A percentile compares a stretch with the other conserved stretches of the same genome.
phyloP scores from a whole-genome alignment of 1,284 basidiomycete species.

The Dichomitus squalens region DNA sequence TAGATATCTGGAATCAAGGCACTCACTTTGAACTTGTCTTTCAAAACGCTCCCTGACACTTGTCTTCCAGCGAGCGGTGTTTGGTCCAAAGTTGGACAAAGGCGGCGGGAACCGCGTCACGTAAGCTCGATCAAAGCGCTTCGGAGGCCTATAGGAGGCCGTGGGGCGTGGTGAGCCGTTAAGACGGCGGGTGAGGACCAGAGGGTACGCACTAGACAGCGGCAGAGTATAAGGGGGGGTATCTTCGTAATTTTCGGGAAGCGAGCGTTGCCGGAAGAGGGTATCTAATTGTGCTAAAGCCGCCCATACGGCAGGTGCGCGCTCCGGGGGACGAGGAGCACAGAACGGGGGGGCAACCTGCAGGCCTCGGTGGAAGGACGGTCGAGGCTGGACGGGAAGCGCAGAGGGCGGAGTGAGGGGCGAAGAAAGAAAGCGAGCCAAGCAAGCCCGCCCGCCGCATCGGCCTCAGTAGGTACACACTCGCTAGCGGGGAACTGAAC shows the following conservation, averaged over 20 bases:
- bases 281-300: constrained; percentile 22
- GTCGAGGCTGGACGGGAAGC: constrained; percentile 5
- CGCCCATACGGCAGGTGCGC: constrained; percentile 24
- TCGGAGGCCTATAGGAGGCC: neutral
- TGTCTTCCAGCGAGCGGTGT: constrained; percentile 13
- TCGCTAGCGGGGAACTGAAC: constrained; percentile 1
- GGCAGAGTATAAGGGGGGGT: constrained; percentile 17
- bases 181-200: constrained; percentile 9
- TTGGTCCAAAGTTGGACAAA: constrained; percentile 8
- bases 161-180: constrained; percentile 6
- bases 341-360: neutral
- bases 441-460: constrained; percentile 12
- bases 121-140: neutral
- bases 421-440: constrained; percentile 10
- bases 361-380: constrained; percentile 4
- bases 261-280: constrained; percentile 19
- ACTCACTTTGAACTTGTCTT: constrained; percentile 19
- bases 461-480: constrained; percentile 8
- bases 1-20: constrained; percentile 8
- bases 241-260: constrained; percentile 24
- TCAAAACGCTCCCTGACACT: constrained; percentile 2
- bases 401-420: neutral
- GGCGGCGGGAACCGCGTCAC: neutral
- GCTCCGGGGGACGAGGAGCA: constrained; percentile 12
- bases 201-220: constrained; percentile 12